Evolutionary conservation across 179 eudicot species (phyloP), one percentile per base, ranked within the genome.

Genomic region (Amaranthus tricolor): DNA sequence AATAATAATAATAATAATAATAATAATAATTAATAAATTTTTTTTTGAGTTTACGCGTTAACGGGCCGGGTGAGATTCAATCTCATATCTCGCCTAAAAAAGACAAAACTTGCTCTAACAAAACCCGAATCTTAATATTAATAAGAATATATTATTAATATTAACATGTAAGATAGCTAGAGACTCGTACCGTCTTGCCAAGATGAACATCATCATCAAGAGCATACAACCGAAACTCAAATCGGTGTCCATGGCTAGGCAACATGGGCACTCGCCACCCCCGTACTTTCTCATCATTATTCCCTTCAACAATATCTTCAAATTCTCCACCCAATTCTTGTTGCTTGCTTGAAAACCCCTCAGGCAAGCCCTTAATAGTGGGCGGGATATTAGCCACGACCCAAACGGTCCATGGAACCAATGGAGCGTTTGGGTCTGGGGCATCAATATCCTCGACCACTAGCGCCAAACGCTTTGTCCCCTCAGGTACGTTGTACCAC

Each of bases 141-240:
- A n/a, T n/a, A n/a, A n/a, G n/a, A n/a, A n/a, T n/a, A n/a, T n/a
- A n/a, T n/a, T n/a, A n/a, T n/a, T n/a, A n/a, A n/a, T n/a, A n/a
- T n/a, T n/a, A n/a, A n/a, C n/a, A n/a, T n/a, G n/a, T n/a, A n/a
- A 12, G 9, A 67, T 7, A n/a, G n/a, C n/a, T n/a, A 51, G 2
- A 6, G 2, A 15, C 0, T 8, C 58, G 12, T 72, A 92, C 96
- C 93, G 87, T 91, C 14, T 78, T 81, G 58, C 93, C 94, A 6
- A 89, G 83, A 24, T 75, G 72, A 53, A 88, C 47, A 73, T 86
- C 84, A 44, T 86, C 86, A 80, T 88, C 96, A 77, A 93, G 79
- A 13, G 91, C 98, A 78, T 71, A 88, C 55, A 93, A 81, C 83
- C 78, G 83, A 80, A 93, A 93, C 91, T 93, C 90, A 6, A 93